A percentile compares a stretch with the other conserved stretches of the same genome.
Evolutionary conservation across 345 rosid species (phyloP).

Genomic region (Abelmoschus esculentus): DNA sequence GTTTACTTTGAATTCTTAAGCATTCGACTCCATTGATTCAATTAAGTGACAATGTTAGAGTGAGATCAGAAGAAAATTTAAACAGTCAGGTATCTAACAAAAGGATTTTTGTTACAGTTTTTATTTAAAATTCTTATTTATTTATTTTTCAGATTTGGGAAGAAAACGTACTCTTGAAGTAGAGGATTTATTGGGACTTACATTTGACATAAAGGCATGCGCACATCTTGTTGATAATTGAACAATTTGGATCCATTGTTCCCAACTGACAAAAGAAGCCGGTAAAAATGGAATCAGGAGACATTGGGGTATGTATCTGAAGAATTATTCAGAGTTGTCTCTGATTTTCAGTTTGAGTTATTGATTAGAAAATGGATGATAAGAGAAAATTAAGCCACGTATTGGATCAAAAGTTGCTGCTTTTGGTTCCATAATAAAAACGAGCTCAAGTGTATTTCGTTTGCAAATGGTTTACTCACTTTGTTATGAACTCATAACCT

Average conservation of each 20-base stretch:
- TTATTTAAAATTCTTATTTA: neutral
- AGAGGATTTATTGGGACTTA: neutral
- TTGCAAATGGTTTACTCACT: neutral
- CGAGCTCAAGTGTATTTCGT: neutral
- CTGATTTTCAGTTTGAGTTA: neutral
- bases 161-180: neutral
- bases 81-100: neutral
- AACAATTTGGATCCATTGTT: slow-evolving; percentile 12
- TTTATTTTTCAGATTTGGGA: neutral
- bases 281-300: slow-evolving; percentile 59
- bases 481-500: neutral
- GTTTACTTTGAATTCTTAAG: neutral
- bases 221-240: slow-evolving; percentile 11
- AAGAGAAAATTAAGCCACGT: neutral
- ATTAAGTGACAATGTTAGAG: neutral
- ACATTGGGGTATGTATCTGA: slow-evolving; percentile 38
- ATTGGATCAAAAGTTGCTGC: neutral
- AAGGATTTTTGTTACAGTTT: neutral
- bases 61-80: neutral
- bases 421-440: neutral
- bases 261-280: slow-evolving; percentile 13
- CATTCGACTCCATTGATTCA: neutral
- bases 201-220: slow-evolving; percentile 15
- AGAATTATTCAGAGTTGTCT: neutral
- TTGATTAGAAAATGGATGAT: neutral